These are phyloP conservation scores for Penicillium nucicola DNA, from an alignment of 495 filamentous ascomycete species.

Conservation along the genomic window DNA sequence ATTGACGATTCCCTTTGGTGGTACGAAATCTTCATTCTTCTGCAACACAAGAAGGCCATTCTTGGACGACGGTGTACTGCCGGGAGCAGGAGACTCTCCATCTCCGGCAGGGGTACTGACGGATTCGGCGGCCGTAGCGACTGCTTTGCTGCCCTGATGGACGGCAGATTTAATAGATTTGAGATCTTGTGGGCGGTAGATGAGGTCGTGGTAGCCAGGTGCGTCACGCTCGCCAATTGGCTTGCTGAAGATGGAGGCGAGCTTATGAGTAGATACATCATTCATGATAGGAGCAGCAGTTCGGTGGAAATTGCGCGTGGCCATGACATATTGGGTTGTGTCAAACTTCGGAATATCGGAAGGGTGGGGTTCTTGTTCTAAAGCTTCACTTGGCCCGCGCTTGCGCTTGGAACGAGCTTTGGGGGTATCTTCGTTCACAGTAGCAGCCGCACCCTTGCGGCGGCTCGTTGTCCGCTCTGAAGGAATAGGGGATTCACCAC, in stretches of 20 bases:
- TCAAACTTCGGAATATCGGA: conserved; percentile 34
- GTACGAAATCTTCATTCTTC: conserved; percentile 69
- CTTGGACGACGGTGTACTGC: conserved; percentile 34
- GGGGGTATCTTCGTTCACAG: conserved; percentile 26
- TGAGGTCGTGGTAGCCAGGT: conserved; percentile 82
- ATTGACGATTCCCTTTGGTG: conserved; percentile 90
- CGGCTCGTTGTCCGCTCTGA: conserved; percentile 44
- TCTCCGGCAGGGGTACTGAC: conserved; percentile 45
- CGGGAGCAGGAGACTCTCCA: conserved; percentile 40
- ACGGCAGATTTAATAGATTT: conserved; percentile 82
- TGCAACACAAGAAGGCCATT: conserved; percentile 52
- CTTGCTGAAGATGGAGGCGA: conserved; percentile 81
- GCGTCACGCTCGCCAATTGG: conserved; percentile 83
- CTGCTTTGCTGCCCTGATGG: conserved; percentile 69
- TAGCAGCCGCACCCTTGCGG: conserved; percentile 40
- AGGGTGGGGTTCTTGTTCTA: conserved; percentile 29
- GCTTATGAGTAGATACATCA: conserved; percentile 78
- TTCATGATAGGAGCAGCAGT: conserved; percentile 78
- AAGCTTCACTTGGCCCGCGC: conserved; percentile 35
- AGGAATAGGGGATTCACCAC: conserved; percentile 46
- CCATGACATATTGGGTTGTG: conserved; percentile 58
- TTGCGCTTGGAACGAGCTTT: conserved; percentile 38
- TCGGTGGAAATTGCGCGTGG: conserved; percentile 73
- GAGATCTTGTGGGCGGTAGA: conserved; percentile 83
- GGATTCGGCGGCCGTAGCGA: conserved; percentile 57